Evolutionary conservation across 768 basidiomycete species (phyloP), one percentile per base, ranked within the genome.

Genomic region (Gymnopilus dilepis): DNA sequence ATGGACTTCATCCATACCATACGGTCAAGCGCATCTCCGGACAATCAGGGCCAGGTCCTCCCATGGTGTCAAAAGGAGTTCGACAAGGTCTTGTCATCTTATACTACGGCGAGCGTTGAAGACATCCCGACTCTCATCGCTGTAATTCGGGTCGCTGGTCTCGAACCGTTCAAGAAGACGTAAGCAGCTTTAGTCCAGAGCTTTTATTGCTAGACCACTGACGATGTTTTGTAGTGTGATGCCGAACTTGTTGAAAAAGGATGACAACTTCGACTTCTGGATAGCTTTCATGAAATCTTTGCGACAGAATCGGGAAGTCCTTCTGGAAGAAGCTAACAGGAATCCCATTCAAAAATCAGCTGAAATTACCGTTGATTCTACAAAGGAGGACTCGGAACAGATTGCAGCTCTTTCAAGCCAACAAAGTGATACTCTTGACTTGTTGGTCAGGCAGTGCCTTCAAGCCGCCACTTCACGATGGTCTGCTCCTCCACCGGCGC

Each of bases 101-200:
- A 70, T 31, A 62, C 61, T 3, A 45, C 42, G 15, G 67, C 69
- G 0, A 59, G 54, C 4, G 55, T 51, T 2, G 56, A 58, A n/a
- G 75, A 74, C 41, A 58, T 76, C 0, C 70, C 72, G 4, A 56
- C 62, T 9, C 60, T 77, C 38, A 50, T 74, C n/a, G 40, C 56
- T 17, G 40, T 70, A 31, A 67, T 65, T 30, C 56, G 45, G 1
- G 37, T 56, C 2, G 61, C 61, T 24, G 73, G 74, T 1, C 57
- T 70, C 28, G 22, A 56, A 8, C 61, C 63, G 31, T 59, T 77
- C 38, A 41, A 38, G 2, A 63, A 65, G 22, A 43, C 66, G 74
- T 76, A 61, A 19, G 74, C 15, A 15, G 17, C n/a, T 19, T 31
- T 26, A 28, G 8, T 19, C 17, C 0, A 63, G 24, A 30, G 8